Base-by-base conservation (phyloP, 495 filamentous ascomycete genomes). In the Cudoniella acicularis region DNA sequence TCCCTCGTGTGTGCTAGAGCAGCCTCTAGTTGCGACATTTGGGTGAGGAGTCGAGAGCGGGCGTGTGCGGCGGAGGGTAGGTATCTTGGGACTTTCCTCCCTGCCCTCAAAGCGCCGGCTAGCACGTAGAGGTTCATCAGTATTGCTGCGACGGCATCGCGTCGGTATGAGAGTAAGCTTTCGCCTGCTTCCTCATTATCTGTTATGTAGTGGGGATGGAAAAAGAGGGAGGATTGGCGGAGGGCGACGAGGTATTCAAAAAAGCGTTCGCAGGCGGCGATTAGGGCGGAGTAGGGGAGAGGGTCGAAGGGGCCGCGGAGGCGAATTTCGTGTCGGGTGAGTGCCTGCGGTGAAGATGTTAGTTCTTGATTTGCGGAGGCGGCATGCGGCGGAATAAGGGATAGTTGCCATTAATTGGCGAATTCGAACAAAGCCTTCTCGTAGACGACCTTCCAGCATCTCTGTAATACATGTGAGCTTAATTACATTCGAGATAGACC, bases 361-460 rank as follows among this genome's bases (percentile, higher is more conserved):
- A 49, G 42, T 42, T 13, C 11, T 23, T 46, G 8, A 16, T 49
- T 26, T 54, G 50, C 21, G 13, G 36, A 25, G 13, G 9, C 16
- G 1, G 1, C 16, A 16, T 18, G 24, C 10, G 18, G 10, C 17
- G 25, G n/a, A 26, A 2, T n/a, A 24, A 22, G 10, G 16, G 20
- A 20, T 3, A 24, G 64, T 59, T 67, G 80, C 81, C 62, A 83
- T 59, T 9, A 84, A 64, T 61, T 84, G 79, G 20, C 79, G 70
- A 49, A 84, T 78, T 36, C 81, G 68, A 11, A 84, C 78, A 57
- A 84, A 83, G n/a, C 79, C 78, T 66, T 84, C 81, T 47, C 81
- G 72, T 11, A 84, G 61, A 30, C 79, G 75, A 10, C 77, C 80
- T 62, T 84, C 81, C 16, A 83, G 74, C 61, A 83, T 78, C 66